Percentiles rank a stretch among this genome's conserved stretches.
Conservation (phyloP, 2,329 filamentous ascomycete genomes). For the Calonectria pteridis region DNA sequence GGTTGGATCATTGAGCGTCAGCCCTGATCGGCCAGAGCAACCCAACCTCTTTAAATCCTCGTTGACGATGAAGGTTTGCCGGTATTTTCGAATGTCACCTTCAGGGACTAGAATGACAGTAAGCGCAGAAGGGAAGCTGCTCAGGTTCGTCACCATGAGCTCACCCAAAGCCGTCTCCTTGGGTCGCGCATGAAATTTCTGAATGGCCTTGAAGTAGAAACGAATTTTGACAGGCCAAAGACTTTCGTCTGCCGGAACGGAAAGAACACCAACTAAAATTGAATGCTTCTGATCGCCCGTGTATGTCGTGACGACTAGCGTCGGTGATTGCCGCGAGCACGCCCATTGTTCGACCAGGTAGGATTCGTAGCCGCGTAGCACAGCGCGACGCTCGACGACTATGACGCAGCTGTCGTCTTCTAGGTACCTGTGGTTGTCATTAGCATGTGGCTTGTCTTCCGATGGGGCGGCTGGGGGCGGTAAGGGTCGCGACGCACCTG, state of each 20-base stretch:
- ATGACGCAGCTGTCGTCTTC: constrained; percentile 85
- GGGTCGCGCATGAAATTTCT: constrained; percentile 85
- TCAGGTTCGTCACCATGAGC: constrained; percentile 94
- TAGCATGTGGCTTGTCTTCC: constrained; percentile 15
- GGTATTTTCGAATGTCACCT: constrained; percentile 84
- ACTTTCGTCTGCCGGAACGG: constrained; percentile 83
- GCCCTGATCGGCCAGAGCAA: constrained; percentile 88
- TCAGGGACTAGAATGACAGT: constrained; percentile 93
- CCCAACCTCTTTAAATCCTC: constrained; percentile 93
- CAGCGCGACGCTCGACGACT: constrained; percentile 78
- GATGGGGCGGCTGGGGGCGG: neutral
- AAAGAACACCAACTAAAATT: constrained; percentile 83
- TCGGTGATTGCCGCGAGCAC: constrained; percentile 90
- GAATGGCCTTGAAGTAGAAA: constrained; percentile 87
- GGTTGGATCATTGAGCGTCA: constrained; percentile 83
- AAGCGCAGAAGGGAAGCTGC: constrained; percentile 89
- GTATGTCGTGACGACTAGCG: constrained; percentile 91
- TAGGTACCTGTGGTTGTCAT: constrained; percentile 70
- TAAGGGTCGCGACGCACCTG: constrained; percentile 53
- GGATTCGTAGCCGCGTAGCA: constrained; percentile 86
- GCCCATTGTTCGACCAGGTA: constrained; percentile 99
- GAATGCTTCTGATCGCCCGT: constrained; percentile 86
- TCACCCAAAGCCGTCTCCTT: constrained; percentile 86
- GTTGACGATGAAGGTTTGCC: constrained; percentile 91
- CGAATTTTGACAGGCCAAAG: constrained; percentile 84